Percentiles rank a stretch among this genome's conserved stretches.
Conservation (phyloP, 1,284 basidiomycete species). For the Austroboletus novae-zelandiae region DNA sequence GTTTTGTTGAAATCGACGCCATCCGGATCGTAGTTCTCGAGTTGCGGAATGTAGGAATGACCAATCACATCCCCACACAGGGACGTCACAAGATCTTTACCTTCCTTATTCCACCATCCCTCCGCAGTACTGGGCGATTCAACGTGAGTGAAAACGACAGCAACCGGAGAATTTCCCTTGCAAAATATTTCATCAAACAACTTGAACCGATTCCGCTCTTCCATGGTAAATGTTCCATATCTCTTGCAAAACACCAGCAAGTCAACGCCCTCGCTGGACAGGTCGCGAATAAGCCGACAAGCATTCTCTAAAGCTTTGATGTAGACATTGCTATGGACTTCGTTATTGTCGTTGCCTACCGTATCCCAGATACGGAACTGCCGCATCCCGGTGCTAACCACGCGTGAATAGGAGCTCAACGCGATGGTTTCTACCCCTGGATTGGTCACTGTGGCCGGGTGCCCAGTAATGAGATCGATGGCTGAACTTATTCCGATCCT, state of each 20-base stretch:
- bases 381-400: neutral
- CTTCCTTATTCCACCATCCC: conserved; percentile 8
- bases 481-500: too few species aligned
- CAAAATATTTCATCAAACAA: conserved; percentile 28
- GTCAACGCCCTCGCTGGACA: conserved; percentile 16
- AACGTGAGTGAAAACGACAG: conserved; percentile 25
- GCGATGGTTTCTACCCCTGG: too few species aligned
- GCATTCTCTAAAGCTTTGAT: neutral
- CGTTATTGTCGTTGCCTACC: neutral
- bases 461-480: too few species aligned
- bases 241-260: conserved; percentile 32
- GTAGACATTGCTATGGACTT: neutral
- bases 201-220: conserved; percentile 20
- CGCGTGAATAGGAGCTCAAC: too few species aligned
- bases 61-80: conserved; percentile 3
- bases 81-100: neutral
- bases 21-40: neutral
- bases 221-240: conserved; percentile 19
- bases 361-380: neutral
- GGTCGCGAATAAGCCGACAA: neutral
- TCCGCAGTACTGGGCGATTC: neutral
- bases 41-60: conserved; percentile 20
- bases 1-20: neutral
- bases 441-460: too few species aligned
- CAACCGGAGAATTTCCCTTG: conserved; percentile 26